These are phyloP conservation scores for Boletus vinaceobasis DNA, from an alignment of 768 basidiomycete genomes.

Conservation along the genomic window DNA sequence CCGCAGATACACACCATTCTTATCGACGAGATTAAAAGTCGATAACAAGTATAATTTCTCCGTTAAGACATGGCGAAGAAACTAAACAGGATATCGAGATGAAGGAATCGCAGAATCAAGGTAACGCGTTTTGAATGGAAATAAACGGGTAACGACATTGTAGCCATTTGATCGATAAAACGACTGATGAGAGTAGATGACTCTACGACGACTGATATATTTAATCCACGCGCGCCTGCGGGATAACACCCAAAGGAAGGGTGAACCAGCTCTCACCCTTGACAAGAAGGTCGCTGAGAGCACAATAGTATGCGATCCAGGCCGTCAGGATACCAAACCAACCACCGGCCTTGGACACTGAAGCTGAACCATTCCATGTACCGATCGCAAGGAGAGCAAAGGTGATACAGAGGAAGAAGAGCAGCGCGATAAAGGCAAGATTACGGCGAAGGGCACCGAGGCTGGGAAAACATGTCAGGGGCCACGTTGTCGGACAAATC, in stretches of 20 bases:
- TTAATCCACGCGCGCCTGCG: constrained; percentile 3
- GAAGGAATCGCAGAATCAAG: not conserved
- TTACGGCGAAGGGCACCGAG: constrained; percentile 51
- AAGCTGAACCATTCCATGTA: constrained; percentile 28
- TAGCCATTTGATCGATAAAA: constrained; percentile 1
- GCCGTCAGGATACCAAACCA: constrained; percentile 45
- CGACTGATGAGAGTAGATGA: constrained; percentile 8
- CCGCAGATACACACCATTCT: not conserved
- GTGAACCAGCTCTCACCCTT: constrained; percentile 37
- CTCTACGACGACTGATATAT: not conserved
- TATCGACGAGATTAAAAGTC: not conserved
- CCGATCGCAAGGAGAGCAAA: constrained; percentile 46
- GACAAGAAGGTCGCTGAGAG: constrained; percentile 40
- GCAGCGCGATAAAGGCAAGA: constrained; percentile 45
- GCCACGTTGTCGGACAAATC: not conserved
- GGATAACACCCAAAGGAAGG: constrained; percentile 37
- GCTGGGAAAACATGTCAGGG: constrained; percentile 24
- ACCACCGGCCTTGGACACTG: constrained; percentile 40
- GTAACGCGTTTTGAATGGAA: not conserved
- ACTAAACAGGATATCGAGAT: constrained; percentile 2
- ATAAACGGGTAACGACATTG: not conserved
- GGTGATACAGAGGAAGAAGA: constrained; percentile 52
- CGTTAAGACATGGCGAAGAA: not conserved
- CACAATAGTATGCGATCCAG: constrained; percentile 45
- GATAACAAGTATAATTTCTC: not conserved